Base-by-base conservation (phyloP, 371 early-diverging fungal species). In the Rhizopus microsporus region DNA sequence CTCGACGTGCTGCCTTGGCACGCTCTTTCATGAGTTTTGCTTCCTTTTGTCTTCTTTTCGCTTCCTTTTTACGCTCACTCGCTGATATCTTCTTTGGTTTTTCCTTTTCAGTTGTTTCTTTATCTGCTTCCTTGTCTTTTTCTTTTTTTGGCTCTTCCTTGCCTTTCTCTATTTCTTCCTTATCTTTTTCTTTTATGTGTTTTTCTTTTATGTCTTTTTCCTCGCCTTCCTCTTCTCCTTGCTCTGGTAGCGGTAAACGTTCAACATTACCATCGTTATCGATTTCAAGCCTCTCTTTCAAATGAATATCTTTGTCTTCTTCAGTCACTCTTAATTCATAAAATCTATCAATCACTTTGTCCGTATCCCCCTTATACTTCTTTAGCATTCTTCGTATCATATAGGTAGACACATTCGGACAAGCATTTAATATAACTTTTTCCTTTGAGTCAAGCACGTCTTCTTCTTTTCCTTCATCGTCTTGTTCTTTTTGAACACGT, bases 271-370 rank as follows among this genome's bases (percentile, higher is more conserved):
- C n/a, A n/a, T 13, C 17, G 7, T n/a, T 13, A 46, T 46, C 30
- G 30, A 7, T 47, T 44, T 34, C 5, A 62, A 54, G 0, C 65
- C 63, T 23, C 52, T 65, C 16, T 39, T 37, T 30, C 32, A 23
- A 52, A 35, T 46, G 49, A 35, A 31, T 56, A 15, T 49, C 38
- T 5, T 53, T 43, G 12, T 55, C 56, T 62, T 62, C 23, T 66
- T 59, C 29, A 61, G 59, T 39, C 59, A 37, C 67, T 64, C 23
- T 23, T 23, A 23, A 59, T 40, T 80, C 78, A 29, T 77, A 74
- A 5, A 90, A 45, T 0, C 67, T 70, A 55, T 86, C 83, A 32
- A 86, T 80, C 7, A 87, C 89, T 40, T 76, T 71, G 43, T 74
- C 75, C 1, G 74, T 62, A 57, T 88, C 65, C 0, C 78, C 75